Percentiles rank a stretch among this genome's conserved stretches.
Evolutionary conservation across 331 rosid genomes (phyloP).

Genomic region (Cydonia oblonga): DNA sequence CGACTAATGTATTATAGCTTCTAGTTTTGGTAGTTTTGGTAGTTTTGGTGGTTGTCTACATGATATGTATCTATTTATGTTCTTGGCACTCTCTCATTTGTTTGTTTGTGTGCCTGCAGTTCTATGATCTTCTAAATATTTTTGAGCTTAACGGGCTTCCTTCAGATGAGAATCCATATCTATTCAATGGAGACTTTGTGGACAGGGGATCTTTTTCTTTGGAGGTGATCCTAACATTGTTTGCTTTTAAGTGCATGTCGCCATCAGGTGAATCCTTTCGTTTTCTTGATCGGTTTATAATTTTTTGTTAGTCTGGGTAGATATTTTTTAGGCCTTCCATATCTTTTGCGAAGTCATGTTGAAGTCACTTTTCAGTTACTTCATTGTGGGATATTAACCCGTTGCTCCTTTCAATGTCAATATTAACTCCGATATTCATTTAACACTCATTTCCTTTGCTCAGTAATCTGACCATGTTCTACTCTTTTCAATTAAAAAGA

Average conservation of each 20-base stretch:
- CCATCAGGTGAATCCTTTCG: conserved; percentile 59
- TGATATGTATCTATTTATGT: neutral
- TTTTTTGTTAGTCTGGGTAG: neutral
- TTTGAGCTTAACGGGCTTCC: conserved; percentile 99
- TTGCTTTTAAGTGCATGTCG: conserved; percentile 96
- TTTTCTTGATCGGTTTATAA: neutral
- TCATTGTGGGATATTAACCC: neutral
- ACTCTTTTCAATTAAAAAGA: neutral
- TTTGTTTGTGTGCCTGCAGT: conserved; percentile 44
- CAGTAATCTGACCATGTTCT: neutral
- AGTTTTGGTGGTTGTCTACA: neutral
- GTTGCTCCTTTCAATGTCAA: neutral
- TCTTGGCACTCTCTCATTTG: neutral
- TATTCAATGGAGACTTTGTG: conserved; percentile 96
- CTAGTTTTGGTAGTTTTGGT: neutral
- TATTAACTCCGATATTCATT: too few species aligned
- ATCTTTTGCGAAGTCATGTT: neutral
- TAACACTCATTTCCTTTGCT: neutral
- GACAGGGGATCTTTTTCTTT: conserved; percentile 96
- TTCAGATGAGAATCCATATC: conserved; percentile 93
- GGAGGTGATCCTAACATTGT: conserved; percentile 93
- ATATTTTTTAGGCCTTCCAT: neutral
- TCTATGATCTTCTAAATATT: conserved; percentile 83
- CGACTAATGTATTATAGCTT: neutral
- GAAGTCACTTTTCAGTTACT: neutral